Evolutionary conservation across 345 rosid genomes (phyloP), one percentile per base, ranked within the genome.

Genomic region (Camelina hispida): DNA sequence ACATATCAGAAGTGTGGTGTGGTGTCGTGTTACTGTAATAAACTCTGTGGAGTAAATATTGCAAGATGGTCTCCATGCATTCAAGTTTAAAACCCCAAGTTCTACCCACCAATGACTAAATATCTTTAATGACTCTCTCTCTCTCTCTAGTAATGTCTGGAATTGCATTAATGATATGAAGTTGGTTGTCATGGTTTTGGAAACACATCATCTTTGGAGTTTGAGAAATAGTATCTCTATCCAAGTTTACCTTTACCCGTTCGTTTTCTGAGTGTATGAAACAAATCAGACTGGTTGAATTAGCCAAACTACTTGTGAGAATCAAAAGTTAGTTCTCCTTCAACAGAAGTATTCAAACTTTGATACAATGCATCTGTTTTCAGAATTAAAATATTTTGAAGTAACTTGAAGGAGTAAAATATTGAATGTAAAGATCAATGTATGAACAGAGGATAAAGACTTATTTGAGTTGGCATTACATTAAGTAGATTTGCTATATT

Each of bases 11-110:
- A 20, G 46, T 46, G 40, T 66, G 67, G 72, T 74, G 76, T 48
- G 74, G 18, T 73, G 77, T 44, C 17, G 54, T 35, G 42, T 46
- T 64, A 50, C 30, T 71, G 72, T 52, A 65, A 72, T 51, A 66
- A 78, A 67, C 77, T 60, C 69, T 14, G 64, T 51, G 65, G 74
- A 78, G 78, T 72, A 67, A 72, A 72, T 72, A 67, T 43, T 72
- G 70, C 68, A 72, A 78, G 64, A 78, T 72, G 73, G 77, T 66
- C 64, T 13, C 54, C 77, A 66, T 78, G 78, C 78, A 78, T 78
- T 72, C 77, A 78, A 22, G 59, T 71, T 65, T 25, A 65, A 59
- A 67, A 75, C 46, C 68, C 68, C 62, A 69, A 76, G 68, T 71
- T 71, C 66, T 72, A 78, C 73, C 74, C 68, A 72, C 78, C 77